Percentiles rank a stretch among this genome's conserved stretches.
phyloP scores from a whole-genome alignment of 805 yeast genomes.

The Ogataea henricii region DNA sequence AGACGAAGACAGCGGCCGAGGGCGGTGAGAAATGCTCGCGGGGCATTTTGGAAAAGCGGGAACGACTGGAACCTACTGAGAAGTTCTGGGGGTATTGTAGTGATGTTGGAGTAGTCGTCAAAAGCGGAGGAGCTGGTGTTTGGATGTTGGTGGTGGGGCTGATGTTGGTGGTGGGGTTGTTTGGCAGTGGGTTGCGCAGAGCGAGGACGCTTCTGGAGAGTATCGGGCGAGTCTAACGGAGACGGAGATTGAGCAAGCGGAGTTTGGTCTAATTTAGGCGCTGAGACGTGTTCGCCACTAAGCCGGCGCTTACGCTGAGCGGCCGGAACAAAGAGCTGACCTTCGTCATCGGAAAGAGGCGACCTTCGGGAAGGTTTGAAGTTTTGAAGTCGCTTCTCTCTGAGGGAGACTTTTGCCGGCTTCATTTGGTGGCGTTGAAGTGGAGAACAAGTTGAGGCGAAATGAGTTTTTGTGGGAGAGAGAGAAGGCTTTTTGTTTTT shows the following conservation, averaged over 20 bases:
- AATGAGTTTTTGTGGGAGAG: too few species aligned
- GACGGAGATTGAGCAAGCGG: background rate
- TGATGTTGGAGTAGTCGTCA: conserved; percentile 23
- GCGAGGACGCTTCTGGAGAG: background rate
- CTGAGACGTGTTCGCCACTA: conserved; percentile 1
- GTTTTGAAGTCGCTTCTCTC: conserved; percentile 11
- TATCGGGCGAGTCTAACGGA: background rate
- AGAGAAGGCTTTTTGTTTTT: background rate
- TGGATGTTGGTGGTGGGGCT: background rate
- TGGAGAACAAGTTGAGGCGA: background rate
- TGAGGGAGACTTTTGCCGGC: conserved; percentile 2
- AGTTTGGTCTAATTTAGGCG: background rate
- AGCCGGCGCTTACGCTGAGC: background rate
- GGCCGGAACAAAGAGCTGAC: background rate
- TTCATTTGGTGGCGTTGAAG: background rate
- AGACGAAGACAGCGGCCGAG: conserved; percentile 59
- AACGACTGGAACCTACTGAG: conserved; percentile 55
- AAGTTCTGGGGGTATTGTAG: conserved; percentile 53
- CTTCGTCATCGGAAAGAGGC: conserved; percentile 32
- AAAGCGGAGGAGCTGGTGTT: background rate
- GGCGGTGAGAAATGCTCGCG: conserved; percentile 60
- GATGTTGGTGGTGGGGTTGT: background rate
- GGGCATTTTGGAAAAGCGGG: conserved; percentile 68
- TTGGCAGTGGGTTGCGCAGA: background rate
- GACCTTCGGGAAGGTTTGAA: conserved; percentile 32